A percentile compares a stretch with the other conserved stretches of the same genome.
phyloP scores from a whole-genome alignment of 257 asterid species.

The Cinchona pubescens region DNA sequence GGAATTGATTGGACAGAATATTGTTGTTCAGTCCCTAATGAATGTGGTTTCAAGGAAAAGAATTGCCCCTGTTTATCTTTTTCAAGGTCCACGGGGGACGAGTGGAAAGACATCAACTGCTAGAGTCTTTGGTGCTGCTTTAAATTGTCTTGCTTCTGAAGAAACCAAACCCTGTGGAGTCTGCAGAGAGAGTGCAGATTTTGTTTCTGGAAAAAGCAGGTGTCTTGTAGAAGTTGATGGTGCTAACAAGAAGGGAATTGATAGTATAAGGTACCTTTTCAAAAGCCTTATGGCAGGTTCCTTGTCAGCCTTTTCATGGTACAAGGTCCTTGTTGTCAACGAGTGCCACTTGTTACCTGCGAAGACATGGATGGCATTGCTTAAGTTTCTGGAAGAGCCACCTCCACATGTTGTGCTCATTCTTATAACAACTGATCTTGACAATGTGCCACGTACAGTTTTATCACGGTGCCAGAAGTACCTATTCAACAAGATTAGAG shows the following conservation, averaged over 20 bases:
- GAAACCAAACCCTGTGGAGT: constrained; percentile 88
- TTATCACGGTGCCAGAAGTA: constrained; percentile 89
- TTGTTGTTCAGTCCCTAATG: constrained; percentile 71
- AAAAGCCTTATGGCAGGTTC: constrained; percentile 42
- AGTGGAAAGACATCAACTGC: constrained; percentile 90
- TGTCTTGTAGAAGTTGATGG: constrained; percentile 70
- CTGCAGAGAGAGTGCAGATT: constrained; percentile 77
- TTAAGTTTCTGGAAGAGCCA: constrained; percentile 76
- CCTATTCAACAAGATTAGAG: constrained; percentile 72
- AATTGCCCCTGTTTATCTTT: constrained; percentile 79
- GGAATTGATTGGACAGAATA: constrained; percentile 80
- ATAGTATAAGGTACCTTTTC: constrained; percentile 51
- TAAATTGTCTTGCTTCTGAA: constrained; percentile 82
- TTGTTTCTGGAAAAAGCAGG: constrained; percentile 64
- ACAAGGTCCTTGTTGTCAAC: constrained; percentile 66
- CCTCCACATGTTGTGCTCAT: constrained; percentile 63
- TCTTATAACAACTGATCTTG: constrained; percentile 69
- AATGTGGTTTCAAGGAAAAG: constrained; percentile 62
- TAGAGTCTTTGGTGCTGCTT: constrained; percentile 75
- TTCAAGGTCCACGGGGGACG: constrained; percentile 99
- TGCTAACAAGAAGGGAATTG: constrained; percentile 61
- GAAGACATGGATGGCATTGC: constrained; percentile 79
- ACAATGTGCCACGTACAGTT: constrained; percentile 73
- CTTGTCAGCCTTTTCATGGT: constrained; percentile 40
- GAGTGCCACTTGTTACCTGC: constrained; percentile 91